Conservation (phyloP, 1,284 basidiomycete species). For the Trichosporon coremiiforme region DNA sequence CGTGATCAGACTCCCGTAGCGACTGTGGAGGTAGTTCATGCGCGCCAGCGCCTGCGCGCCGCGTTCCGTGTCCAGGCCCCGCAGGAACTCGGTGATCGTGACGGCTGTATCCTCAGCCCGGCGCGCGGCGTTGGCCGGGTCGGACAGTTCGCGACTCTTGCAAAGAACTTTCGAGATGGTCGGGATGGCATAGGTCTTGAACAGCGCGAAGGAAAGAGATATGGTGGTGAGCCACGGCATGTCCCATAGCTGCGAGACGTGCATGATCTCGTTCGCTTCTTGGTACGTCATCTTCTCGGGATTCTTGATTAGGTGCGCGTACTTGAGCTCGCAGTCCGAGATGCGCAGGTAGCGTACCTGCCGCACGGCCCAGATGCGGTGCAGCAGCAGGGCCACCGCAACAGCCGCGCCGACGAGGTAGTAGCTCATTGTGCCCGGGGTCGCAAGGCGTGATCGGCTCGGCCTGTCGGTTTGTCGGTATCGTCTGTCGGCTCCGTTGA, state of each 20-base stretch:
- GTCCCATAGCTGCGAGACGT: constrained; percentile 23
- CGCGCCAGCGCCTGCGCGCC: constrained; percentile 21
- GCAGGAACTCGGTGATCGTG: constrained; percentile 23
- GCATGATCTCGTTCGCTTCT: constrained; percentile 28
- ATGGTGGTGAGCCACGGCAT: constrained; percentile 21
- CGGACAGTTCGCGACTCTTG: constrained; percentile 20
- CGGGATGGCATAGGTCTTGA: constrained; percentile 28
- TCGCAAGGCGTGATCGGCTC: no score
- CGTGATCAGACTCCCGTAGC: constrained; percentile 24
- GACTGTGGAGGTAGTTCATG: constrained; percentile 26
- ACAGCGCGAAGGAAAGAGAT: constrained; percentile 24
- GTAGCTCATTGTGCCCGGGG: neutral
- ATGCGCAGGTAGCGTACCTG: constrained; percentile 23
- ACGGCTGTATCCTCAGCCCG: constrained; percentile 26
- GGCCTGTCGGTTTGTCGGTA: no score
- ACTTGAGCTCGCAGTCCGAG: constrained; percentile 18
- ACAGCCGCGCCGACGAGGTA: neutral
- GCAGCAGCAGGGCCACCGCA: neutral
- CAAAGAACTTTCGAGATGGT: constrained; percentile 24
- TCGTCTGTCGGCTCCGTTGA: no score
- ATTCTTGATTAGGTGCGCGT: constrained; percentile 22
- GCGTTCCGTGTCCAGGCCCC: constrained; percentile 23
- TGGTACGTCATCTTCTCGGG: constrained; percentile 28
- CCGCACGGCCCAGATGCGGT: constrained; percentile 23
- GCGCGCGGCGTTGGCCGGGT: constrained; percentile 17